phyloP scores from a whole-genome alignment of 768 basidiomycete species.

The Xerocomus potaroensis region DNA sequence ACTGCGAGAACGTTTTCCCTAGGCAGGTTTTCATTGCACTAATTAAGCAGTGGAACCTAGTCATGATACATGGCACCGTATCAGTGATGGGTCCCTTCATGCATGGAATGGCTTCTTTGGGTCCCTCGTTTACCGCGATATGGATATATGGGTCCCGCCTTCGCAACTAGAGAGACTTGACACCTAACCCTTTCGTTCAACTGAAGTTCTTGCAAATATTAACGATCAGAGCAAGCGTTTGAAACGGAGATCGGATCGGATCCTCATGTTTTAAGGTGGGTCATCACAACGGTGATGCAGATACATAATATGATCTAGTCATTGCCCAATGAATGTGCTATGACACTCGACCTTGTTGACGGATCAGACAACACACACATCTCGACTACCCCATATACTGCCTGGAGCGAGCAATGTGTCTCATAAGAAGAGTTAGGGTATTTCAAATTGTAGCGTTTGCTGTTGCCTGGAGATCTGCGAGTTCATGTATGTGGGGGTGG shows the following conservation, averaged over 20 bases:
- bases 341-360: neutral
- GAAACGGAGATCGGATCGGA: conserved; percentile 23
- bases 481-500: conserved; percentile 8
- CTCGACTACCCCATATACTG: neutral
- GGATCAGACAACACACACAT: neutral
- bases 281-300: conserved; percentile 9
- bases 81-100: conserved; percentile 6
- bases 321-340: neutral
- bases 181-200: conserved; percentile 3
- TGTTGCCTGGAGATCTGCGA: conserved; percentile 16
- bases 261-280: conserved; percentile 31
- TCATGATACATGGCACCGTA: conserved; percentile 12
- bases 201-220: conserved; percentile 11
- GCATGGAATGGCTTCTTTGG: conserved; percentile 5
- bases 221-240: conserved; percentile 12
- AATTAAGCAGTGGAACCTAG: conserved; percentile 25
- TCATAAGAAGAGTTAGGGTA: conserved; percentile 20
- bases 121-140: conserved; percentile 17
- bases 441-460: conserved; percentile 26
- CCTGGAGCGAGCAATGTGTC: neutral
- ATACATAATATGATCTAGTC: conserved; percentile 16
- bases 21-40: conserved; percentile 24
- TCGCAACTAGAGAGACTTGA: conserved; percentile 5
- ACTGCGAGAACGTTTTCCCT: conserved; percentile 8
- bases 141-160: conserved; percentile 10